Percentiles rank a stretch among this genome's conserved stretches.
Conservation (phyloP, 208 protist genomes). For the Blechomonas ayalai region DNA sequence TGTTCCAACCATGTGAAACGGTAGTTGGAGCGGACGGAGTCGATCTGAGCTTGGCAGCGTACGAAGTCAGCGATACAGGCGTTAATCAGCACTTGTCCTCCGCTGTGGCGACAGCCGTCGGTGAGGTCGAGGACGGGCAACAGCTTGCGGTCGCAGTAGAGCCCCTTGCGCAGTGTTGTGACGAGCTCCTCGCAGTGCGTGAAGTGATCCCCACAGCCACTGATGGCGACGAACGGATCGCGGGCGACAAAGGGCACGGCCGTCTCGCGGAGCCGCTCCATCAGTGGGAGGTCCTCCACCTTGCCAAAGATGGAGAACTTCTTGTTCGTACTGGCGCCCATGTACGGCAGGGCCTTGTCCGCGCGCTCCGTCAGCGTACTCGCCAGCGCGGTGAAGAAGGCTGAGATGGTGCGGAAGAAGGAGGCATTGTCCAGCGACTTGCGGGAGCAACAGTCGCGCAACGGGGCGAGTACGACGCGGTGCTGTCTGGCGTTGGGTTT, state of each 20-base stretch:
- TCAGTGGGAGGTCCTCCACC: constrained; percentile 31
- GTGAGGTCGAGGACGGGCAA: constrained; percentile 74
- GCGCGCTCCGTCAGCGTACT: constrained; percentile 23
- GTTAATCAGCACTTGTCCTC: constrained; percentile 83
- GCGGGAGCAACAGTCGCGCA: constrained; percentile 29
- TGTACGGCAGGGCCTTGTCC: constrained; percentile 57
- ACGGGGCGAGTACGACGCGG: constrained; percentile 68
- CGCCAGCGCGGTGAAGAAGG: constrained; percentile 71
- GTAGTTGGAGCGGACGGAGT: constrained; percentile 70
- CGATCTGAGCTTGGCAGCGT: constrained; percentile 75
- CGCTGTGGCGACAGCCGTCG: constrained; percentile 81
- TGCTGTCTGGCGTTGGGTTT: constrained; percentile 45
- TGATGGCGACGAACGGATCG: constrained; percentile 76
- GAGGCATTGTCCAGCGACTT: constrained; percentile 37
- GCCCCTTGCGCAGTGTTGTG: constrained; percentile 68
- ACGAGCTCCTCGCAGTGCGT: constrained; percentile 69
- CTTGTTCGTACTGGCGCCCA: constrained; percentile 42
- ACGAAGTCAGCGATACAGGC: constrained; percentile 80
- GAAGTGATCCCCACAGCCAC: constrained; percentile 82
- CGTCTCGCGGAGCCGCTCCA: constrained; percentile 33
- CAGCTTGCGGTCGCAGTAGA: constrained; percentile 77
- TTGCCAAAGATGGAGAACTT: constrained; percentile 54
- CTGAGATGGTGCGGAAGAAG: constrained; percentile 61
- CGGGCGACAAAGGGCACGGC: constrained; percentile 61
- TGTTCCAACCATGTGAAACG: constrained; percentile 80